Percentiles rank a stretch among this genome's conserved stretches.
phyloP scores from a whole-genome alignment of 306 rosid species.

The Ziziphus jujuba region DNA sequence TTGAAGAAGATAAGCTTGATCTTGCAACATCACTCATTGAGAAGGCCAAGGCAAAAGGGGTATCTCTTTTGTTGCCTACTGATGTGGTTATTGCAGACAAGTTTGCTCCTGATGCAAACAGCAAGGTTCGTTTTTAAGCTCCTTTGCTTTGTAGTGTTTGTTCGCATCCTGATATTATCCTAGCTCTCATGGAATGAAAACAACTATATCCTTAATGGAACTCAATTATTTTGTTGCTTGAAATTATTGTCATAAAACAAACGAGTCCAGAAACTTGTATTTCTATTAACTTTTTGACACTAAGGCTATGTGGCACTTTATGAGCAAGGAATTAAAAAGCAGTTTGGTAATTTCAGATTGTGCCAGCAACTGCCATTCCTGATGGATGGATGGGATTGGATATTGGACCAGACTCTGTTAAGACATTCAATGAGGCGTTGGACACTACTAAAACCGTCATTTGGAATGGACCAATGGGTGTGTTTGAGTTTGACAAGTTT shows the following conservation, averaged over 20 bases:
- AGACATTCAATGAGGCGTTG: constrained; percentile 78
- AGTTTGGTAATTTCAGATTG: constrained; percentile 57
- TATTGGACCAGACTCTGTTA: constrained; percentile 93
- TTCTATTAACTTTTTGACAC: not conserved
- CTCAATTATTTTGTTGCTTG: not conserved
- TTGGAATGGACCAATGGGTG: constrained; percentile 99
- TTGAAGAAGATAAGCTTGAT: constrained; percentile 89
- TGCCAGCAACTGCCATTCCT: constrained; percentile 90
- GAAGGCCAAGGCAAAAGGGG: constrained; percentile 95
- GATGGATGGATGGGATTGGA: constrained; percentile 99
- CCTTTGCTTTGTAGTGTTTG: constrained; percentile 14
- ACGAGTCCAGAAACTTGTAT: not conserved
- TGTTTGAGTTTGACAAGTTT: constrained; percentile 94
- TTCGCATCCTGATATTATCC: not conserved
- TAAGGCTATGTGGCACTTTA: not conserved
- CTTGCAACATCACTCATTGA: constrained; percentile 82
- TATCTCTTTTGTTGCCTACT: constrained; percentile 86
- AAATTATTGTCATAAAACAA: not conserved
- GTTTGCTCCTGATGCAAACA: constrained; percentile 99
- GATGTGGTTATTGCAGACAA: constrained; percentile 95
- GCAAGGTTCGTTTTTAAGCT: constrained; percentile 68
- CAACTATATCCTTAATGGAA: not conserved
- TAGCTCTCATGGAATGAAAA: not conserved
- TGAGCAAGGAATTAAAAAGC: constrained; percentile 17
- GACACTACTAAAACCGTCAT: constrained; percentile 89